Conservation (phyloP, 2,329 filamentous ascomycete genomes). For the Hypomyces perniciosus region DNA sequence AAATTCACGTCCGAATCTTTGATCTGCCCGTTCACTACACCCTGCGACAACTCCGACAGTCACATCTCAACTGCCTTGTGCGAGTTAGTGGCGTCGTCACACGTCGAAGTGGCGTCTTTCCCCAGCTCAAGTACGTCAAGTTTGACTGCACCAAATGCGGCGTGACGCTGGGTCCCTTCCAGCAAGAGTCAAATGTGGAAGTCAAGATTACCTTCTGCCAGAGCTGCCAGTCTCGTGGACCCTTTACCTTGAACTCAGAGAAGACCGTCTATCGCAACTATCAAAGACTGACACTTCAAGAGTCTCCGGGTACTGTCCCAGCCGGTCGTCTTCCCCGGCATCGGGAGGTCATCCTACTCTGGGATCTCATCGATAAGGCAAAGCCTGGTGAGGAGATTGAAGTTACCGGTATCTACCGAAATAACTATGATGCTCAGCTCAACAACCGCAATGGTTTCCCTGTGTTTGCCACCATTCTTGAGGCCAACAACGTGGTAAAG, state of each 20-base stretch:
- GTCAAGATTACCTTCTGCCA: conserved; percentile 96
- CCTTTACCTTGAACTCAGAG: conserved; percentile 92
- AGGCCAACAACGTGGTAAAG: conserved; percentile 96
- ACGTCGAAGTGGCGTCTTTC: conserved; percentile 88
- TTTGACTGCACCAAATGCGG: conserved; percentile 95
- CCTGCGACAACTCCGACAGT: conserved; percentile 87
- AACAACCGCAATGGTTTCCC: conserved; percentile 99
- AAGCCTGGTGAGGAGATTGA: conserved; percentile 98
- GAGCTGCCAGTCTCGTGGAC: conserved; percentile 89
- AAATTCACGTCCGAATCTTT: conserved; percentile 95
- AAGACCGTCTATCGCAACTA: conserved; percentile 99
- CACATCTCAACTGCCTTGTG: conserved; percentile 91
- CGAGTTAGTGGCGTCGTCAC: conserved; percentile 94
- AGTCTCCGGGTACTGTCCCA: conserved; percentile 93
- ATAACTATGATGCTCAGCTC: conserved; percentile 95
- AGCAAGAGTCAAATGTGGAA: conserved; percentile 93
- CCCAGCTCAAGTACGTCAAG: conserved; percentile 96
- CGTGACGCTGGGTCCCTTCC: conserved; percentile 87
- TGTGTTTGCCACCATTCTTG: conserved; percentile 94
- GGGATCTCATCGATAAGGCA: conserved; percentile 92
- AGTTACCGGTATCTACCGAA: conserved; percentile 92
- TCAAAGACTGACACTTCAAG: conserved; percentile 93
- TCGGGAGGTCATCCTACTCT: conserved; percentile 89
- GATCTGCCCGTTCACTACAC: conserved; percentile 94
- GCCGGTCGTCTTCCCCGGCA: conserved; percentile 90